Evolutionary conservation across 306 rosid genomes (phyloP), one percentile per base, ranked within the genome.

Genomic region (Leucaena leucocephala): DNA sequence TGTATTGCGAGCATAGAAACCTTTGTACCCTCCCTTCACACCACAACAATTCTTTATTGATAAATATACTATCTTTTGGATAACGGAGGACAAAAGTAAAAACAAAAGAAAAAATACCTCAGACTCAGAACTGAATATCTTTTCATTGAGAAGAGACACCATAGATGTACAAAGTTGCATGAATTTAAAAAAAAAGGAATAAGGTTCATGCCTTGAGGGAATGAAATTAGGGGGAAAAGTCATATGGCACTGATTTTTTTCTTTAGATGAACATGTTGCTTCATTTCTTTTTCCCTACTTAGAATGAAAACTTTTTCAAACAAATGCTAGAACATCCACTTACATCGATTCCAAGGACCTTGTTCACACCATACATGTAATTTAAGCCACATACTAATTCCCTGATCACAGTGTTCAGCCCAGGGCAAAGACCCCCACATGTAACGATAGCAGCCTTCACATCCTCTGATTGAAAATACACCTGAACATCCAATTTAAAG

Each of bases 381-480:
- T 91, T 55, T 67, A 93, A 63, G 46, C 97, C 92, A 72, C 98
- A 96, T 3, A 93, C 99, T 45, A 96, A 77, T 82, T 96, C 99
- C 83, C 99, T 91, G 50, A 91, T 93, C 64, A 96, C 98, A 2
- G 98, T 96, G 88, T 96, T 96, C 81, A 96, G 98, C 0, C 99
- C 99, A 68, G 99, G 98, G 79, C 99, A 93, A 16, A 96, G 94
- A 83, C 99, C 99, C 68, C 99, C 99, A 57, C 98, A 96, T 27
- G 98, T 96, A 71, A 96, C 99, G 10, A 93, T 93, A 59, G 96
- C 96, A 62, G 96, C 98, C 69, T 81, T 89, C 87, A 96, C 99
- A 59, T 91, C 97, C 21, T 96, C 99, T 21, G 97, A 34, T 36
- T 91, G 84, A 55, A 91, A 96, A 80, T 90, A 93, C 80, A 91